Base-by-base conservation (phyloP, 345 rosid species). In the Gossypium thurberi region DNA sequence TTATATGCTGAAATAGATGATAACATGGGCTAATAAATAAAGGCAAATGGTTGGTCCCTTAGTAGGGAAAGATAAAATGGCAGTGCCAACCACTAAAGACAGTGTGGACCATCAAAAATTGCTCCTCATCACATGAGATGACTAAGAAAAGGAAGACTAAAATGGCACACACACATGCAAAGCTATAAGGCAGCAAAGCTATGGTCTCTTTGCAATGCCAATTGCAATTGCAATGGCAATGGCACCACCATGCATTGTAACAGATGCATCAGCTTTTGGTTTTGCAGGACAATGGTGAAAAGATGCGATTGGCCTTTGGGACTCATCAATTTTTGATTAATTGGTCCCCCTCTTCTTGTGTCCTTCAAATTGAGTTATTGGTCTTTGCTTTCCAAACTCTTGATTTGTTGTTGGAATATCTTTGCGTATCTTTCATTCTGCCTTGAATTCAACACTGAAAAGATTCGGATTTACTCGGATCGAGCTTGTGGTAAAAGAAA, bases 111-210 rank as follows among this genome's bases (percentile, higher is more conserved):
- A 73, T 52, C 70, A 73, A 65, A 57, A 64, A 37, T 33, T 64
- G 76, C 46, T 74, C 70, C 18, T 52, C 64, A 75, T 77, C 81
- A 62, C 79, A 21, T 73, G 80, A 75, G 60, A 77, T 68, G 82
- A 74, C 66, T 52, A 28, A 25, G 52, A 82, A 78, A 70, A 17
- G 76, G 60, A 51, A 64, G 75, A 57, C 71, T 47, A 40, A 62
- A 20, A 20, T 47, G 28, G 60, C 9, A 17, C 60, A 69, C 0
- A 37, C 53, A 50, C 55, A 53, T 53, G 60, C 75, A 66, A 33
- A 43, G 7, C 40, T 33, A 33, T 17, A 33, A 51, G 61, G 26
- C 61, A 69, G 28, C 61, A 58, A 69, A 52, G 15, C 14, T 11
- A 0, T 70, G 61, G 66, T 74, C 61, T 76, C 21, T 56, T 72